Percentiles rank a stretch among this genome's conserved stretches.
Conservation (phyloP, 1,284 basidiomycete species). For the Austroboletus niveus region DNA sequence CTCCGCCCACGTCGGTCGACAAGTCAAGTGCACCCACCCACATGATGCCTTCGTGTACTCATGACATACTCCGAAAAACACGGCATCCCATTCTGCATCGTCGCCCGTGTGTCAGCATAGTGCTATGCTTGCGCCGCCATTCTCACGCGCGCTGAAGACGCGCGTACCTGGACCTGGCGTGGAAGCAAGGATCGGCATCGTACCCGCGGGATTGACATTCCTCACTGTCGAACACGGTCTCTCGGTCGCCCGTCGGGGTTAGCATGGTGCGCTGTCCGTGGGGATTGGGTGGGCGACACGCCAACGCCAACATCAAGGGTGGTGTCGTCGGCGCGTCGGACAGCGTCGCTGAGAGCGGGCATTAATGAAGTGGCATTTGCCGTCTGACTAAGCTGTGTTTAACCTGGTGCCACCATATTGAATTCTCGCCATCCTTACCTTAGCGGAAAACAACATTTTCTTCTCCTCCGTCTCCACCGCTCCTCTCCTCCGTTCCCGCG, state of each 20-base stretch:
- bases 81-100: not conserved
- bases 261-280: too few relatives aligned
- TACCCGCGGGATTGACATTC: too few relatives aligned
- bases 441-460: conserved; percentile 25
- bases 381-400: conserved; percentile 33
- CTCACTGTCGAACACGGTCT: too few relatives aligned
- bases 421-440: conserved; percentile 8
- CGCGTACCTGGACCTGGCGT: too few relatives aligned
- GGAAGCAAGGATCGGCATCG: too few relatives aligned
- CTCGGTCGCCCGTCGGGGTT: too few relatives aligned
- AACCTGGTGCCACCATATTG: conserved; percentile 6
- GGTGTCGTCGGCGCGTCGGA: too few relatives aligned
- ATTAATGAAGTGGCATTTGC: conserved; percentile 15
- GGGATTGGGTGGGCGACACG: too few relatives aligned
- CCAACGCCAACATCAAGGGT: too few relatives aligned
- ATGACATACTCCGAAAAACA: conserved; percentile 1
- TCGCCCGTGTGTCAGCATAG: too few relatives aligned
- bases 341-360: not conserved
- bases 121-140: too few relatives aligned
- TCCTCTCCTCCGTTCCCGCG: conserved; percentile 9
- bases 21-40: conserved; percentile 6
- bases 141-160: too few relatives aligned
- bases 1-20: conserved; percentile 29
- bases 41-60: not conserved
- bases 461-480: conserved; percentile 8